Percentiles rank a stretch among this genome's conserved stretches.
These are phyloP conservation scores for Exophiala sp. DNA, from an alignment of 2,329 filamentous ascomycete species.

Conservation along the genomic window DNA sequence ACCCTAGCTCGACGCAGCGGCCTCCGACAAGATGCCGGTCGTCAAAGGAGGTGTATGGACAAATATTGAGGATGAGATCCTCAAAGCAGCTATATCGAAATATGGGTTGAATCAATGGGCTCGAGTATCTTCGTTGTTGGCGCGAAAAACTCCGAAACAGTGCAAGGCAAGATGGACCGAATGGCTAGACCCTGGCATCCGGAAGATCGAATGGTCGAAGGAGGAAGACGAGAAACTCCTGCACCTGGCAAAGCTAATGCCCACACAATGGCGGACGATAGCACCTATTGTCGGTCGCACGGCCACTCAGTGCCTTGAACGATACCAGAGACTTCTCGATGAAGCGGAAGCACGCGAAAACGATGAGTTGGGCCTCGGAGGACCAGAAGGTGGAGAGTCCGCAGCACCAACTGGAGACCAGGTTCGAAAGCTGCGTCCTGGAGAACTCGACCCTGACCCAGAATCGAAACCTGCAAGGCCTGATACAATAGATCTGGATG, in stretches of 20 bases:
- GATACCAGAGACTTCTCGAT: constrained; percentile 93
- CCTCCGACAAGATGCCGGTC: constrained; percentile 53
- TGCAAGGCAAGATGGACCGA: constrained; percentile 98
- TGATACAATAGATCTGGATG: constrained; percentile 95
- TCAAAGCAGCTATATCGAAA: constrained; percentile 92
- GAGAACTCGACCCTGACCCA: constrained; percentile 94
- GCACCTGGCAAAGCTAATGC: constrained; percentile 96
- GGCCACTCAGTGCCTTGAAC: constrained; percentile 93
- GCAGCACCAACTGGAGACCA: constrained; percentile 88
- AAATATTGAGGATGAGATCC: constrained; percentile 84
- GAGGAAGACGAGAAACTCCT: constrained; percentile 98
- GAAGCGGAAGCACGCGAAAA: constrained; percentile 89
- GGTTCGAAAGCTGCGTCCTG: constrained; percentile 78
- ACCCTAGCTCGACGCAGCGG: too few relatives aligned
- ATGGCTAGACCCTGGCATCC: constrained; percentile 96
- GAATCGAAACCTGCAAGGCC: constrained; percentile 94
- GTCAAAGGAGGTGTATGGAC: constrained; percentile 68
- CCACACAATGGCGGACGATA: constrained; percentile 98
- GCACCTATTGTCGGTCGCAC: constrained; percentile 94
- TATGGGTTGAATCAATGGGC: constrained; percentile 98
- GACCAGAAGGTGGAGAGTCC: constrained; percentile 81
- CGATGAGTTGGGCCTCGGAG: constrained; percentile 74
- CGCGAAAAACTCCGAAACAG: constrained; percentile 96
- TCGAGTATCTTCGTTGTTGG: constrained; percentile 92
- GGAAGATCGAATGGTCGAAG: constrained; percentile 98